Base-by-base conservation (phyloP, 345 rosid species). In the Eucalyptus sp. region DNA sequence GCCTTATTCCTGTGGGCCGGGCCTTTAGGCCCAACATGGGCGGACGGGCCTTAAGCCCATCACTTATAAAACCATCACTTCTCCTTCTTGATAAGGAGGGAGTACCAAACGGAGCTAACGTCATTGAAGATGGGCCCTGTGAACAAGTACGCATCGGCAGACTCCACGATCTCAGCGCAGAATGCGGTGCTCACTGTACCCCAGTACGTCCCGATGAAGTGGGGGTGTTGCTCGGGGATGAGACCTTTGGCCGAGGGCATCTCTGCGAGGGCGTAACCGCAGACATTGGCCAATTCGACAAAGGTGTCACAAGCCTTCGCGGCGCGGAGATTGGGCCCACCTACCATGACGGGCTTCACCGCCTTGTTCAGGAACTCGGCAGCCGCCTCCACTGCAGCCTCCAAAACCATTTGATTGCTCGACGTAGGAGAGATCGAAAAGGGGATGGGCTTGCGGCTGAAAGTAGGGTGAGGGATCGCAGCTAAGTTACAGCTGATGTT, bases 241-340 rank as follows among this genome's bases (percentile, higher is more conserved):
- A 94, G 86, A 27, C 96, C 96, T 87, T 95, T 95, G 0, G 94
- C 94, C 12, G 94, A 93, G 20, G 97, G 94, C 97, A 95, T 93
- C 89, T 91, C 92, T 3, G 95, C 94, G 20, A 93, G 44, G 3
- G 95, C 90, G 71, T 94, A 93, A 13, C 95, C 95, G 16, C 93
- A 88, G 46, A 95, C 93, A 88, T 94, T 93, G 3, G 94, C 96
- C 24, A 95, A 80, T 51, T 91, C 92, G 7, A 91, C 89, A 71
- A 94, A 94, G 7, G 94, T 92, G 1, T 94, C 93, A 54, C 89
- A 84, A 1, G 97, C 96, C 88, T 95, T 92, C 2, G 95, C 92
- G 3, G 89, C 92, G 81, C 93, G 90, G 44, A 95, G 90, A 20
- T 93, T 95, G 6, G 93, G 93, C 52, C 97, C 96, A 10, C 90